phyloP scores from a whole-genome alignment of 1,139 yeast species.

The Casaregolazyma suthepensis region DNA sequence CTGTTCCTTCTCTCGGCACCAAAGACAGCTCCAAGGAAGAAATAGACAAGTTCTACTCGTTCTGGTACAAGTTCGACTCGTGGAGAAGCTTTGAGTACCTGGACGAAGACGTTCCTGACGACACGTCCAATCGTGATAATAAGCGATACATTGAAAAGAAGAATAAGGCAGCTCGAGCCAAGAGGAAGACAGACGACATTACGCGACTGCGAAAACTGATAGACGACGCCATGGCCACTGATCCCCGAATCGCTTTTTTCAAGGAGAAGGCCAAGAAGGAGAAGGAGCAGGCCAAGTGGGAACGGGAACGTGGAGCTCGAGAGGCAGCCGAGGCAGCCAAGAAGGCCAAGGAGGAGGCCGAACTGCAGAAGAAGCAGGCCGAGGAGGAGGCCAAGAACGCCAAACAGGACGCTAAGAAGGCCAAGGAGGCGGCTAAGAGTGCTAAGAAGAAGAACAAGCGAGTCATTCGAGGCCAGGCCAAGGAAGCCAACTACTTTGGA shows the following conservation, averaged over 20 bases:
- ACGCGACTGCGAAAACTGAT: constrained; percentile 82
- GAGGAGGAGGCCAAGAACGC: constrained; percentile 54
- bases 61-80: constrained; percentile 94
- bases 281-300: constrained; percentile 95
- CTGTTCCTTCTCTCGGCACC: constrained; percentile 78
- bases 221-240: constrained; percentile 81
- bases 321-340: constrained; percentile 87
- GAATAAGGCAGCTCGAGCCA: constrained; percentile 93
- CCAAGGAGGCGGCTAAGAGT: constrained; percentile 94
- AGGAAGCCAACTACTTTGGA: constrained; percentile 77
- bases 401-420: constrained; percentile 72
- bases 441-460: constrained; percentile 99
- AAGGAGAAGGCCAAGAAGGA: constrained; percentile 93
- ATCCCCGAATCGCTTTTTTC: constrained; percentile 90
- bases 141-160: constrained; percentile 98
- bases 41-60: constrained; percentile 81
- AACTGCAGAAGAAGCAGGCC: constrained; percentile 70
- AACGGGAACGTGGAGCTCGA: constrained; percentile 94
- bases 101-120: constrained; percentile 99
- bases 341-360: constrained; percentile 80
- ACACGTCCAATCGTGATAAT: constrained; percentile 97
- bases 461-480: constrained; percentile 72
- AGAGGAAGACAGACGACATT: constrained; percentile 96
- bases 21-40: constrained; percentile 65
- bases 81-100: constrained; percentile 98